Percentiles rank a stretch among this genome's conserved stretches.
Evolutionary conservation across 495 filamentous ascomycete species (phyloP).

Genomic region (Penicillium mononematosum): DNA sequence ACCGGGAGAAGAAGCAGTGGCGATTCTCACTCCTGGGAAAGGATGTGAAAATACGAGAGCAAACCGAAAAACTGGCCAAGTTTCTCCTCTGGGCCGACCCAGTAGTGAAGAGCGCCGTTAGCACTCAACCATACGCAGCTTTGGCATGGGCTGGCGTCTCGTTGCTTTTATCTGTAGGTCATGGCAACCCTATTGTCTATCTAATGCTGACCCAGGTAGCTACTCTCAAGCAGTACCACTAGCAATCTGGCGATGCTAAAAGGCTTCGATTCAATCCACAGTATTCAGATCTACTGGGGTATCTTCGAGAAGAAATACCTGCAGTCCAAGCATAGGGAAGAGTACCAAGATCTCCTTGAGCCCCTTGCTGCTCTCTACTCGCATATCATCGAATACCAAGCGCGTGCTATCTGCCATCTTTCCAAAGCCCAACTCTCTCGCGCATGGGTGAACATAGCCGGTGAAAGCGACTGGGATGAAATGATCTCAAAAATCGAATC

Average conservation of each 20-base stretch:
- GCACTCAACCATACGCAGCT: not conserved
- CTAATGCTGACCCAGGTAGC: not conserved
- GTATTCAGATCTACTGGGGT: constrained; percentile 5
- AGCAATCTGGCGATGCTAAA: constrained; percentile 7
- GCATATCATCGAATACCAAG: constrained; percentile 35
- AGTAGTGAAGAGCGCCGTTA: not conserved
- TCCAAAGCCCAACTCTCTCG: constrained; percentile 27
- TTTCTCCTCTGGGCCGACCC: not conserved
- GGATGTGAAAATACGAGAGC: not conserved
- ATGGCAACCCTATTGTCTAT: not conserved
- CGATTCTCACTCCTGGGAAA: not conserved
- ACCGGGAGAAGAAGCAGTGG: not conserved
- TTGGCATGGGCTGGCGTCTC: not conserved
- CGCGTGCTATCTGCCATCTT: constrained; percentile 31
- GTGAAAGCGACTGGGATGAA: constrained; percentile 15
- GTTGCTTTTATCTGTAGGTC: not conserved
- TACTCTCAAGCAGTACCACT: not conserved
- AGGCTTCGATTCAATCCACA: constrained; percentile 1
- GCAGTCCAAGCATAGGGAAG: not conserved
- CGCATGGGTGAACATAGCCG: constrained; percentile 25
- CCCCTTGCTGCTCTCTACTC: constrained; percentile 23
- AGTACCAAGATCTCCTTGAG: not conserved
- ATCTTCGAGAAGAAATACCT: constrained; percentile 6
- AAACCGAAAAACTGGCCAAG: not conserved
- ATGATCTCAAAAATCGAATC: constrained; percentile 18